Evolutionary conservation across 257 asterid genomes (phyloP), one percentile per base, ranked within the genome.

Genomic region (Salvia hispanica): DNA sequence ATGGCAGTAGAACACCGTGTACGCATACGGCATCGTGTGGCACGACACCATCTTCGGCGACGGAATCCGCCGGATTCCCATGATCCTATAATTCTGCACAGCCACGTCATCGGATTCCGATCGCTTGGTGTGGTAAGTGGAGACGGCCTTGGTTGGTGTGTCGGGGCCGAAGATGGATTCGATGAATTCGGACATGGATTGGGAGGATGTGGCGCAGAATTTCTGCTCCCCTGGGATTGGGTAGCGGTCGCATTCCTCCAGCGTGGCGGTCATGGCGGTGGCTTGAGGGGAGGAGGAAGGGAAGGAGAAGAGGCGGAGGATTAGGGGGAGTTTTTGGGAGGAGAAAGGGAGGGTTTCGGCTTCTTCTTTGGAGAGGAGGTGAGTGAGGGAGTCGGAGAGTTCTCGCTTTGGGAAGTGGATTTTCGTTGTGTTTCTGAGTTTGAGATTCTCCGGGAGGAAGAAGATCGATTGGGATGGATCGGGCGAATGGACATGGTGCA

Each of bases 1-100:
- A 58, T 88, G 97, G 57, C 96, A 91, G 44, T 79, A 86, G 72
- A 83, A 82, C 25, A 88, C 74, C 2, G 93, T 71, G 18, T 86
- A 88, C 28, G 90, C 85, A 25, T 91, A 91, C n/a, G 93, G 88
- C 91, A 91, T 79, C 3, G 89, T 82, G 21, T 91, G 97, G 61
- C 97, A 91, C 3, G 95, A 81, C 57, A 86, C 91, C 70, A 67
- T 62, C 52, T 79, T 83, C 6, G 82, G 74, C 1, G 86, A 82
- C 11, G 69, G 64, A 18, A 85, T 73, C 70, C 72, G 75, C 10
- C 58, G 13, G 40, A 69, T 76, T 50, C 79, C 77, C 11, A 54
- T 39, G 7, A 91, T 62, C 2, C 62, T 79, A 11, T 86, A 91
- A 60, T 70, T 82, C 37, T 84, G 95, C 10, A 86, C 3, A 34